Conservation (phyloP, 306 rosid genomes). For the Cyclanthera cordifolia region DNA sequence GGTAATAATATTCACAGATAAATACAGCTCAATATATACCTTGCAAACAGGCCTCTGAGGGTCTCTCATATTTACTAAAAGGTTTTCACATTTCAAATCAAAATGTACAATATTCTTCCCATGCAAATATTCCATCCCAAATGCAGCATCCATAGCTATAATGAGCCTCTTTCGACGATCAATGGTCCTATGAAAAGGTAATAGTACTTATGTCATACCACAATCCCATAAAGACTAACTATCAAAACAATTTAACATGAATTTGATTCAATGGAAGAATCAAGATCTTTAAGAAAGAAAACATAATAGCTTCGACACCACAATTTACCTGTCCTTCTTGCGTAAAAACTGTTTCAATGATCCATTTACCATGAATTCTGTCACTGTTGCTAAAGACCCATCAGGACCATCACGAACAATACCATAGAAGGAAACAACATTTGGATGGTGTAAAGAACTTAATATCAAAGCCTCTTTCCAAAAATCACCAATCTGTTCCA, state of each 20-base stretch:
- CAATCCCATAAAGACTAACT: neutral
- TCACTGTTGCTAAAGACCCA: constrained; percentile 92
- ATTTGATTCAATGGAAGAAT: neutral
- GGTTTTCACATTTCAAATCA: constrained; percentile 96
- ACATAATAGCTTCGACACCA: neutral
- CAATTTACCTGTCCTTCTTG: constrained; percentile 83
- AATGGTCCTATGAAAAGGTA: constrained; percentile 60
- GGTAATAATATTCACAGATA: neutral
- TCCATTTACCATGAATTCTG: constrained; percentile 98
- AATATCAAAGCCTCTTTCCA: constrained; percentile 98
- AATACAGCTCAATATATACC: constrained; percentile 38
- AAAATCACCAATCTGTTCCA: constrained; percentile 76
- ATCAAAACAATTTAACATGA: neutral
- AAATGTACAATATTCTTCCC: constrained; percentile 93
- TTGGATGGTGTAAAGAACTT: constrained; percentile 95
- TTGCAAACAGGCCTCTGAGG: constrained; percentile 97
- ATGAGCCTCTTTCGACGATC: constrained; percentile 98
- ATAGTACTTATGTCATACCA: constrained; percentile 9
- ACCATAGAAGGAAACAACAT: constrained; percentile 94
- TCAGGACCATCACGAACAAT: constrained; percentile 99
- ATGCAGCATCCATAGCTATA: constrained; percentile 98
- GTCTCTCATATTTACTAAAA: constrained; percentile 94
- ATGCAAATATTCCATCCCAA: constrained; percentile 98
- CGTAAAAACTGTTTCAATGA: constrained; percentile 94
- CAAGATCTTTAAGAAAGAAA: neutral